A percentile compares a stretch with the other conserved stretches of the same genome.
Conservation (phyloP, 2,329 filamentous ascomycete genomes). For the Ophiocordyceps unilateralis region DNA sequence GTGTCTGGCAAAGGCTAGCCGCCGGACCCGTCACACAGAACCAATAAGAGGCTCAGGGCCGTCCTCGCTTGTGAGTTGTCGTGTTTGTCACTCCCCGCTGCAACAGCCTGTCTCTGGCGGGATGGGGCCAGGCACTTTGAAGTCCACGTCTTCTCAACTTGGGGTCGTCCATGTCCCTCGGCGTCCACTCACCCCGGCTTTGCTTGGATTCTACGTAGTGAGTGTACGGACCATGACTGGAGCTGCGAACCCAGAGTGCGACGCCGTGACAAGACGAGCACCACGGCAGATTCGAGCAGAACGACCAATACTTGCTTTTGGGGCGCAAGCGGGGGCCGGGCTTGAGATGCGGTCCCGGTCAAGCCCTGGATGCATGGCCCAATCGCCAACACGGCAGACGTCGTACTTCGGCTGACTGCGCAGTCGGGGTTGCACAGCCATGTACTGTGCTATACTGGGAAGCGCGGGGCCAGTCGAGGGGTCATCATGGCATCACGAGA, state of each 20-base stretch:
- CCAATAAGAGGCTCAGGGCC: background rate
- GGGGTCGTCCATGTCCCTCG: too few species aligned
- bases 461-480: too few species aligned
- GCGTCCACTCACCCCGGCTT: too few species aligned
- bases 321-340: background rate
- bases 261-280: too few species aligned
- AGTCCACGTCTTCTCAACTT: too few species aligned
- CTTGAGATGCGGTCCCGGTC: background rate
- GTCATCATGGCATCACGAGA: background rate
- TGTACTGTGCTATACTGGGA: background rate
- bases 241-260: too few species aligned
- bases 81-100: background rate
- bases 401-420: constrained; percentile 4
- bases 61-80: constrained; percentile 1
- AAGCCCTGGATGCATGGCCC: background rate
- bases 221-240: too few species aligned
- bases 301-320: too few species aligned
- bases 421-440: constrained; percentile 1
- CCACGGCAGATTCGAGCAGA: too few species aligned
- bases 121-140: background rate
- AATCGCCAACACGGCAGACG: constrained; percentile 2
- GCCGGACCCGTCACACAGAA: background rate
- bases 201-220: too few species aligned
- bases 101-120: background rate
- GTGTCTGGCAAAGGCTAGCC: background rate